These are phyloP conservation scores for Cornus suecica DNA, from an alignment of 148 eudicot genomes.

Conservation along the genomic window DNA sequence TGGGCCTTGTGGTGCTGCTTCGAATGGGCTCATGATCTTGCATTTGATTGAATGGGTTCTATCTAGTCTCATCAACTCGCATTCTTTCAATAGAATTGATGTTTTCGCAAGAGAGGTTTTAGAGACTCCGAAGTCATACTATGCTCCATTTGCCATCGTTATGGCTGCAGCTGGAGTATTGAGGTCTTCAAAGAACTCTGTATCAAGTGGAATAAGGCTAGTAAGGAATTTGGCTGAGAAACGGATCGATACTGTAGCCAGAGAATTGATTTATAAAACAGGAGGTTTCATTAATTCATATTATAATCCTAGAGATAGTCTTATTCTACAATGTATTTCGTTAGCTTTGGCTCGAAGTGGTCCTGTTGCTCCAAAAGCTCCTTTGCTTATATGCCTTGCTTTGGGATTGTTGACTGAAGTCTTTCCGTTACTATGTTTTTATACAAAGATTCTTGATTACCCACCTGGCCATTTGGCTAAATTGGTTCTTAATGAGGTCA, in stretches of 20 bases:
- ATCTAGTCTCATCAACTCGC: slow-evolving; percentile 26
- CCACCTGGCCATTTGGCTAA: slow-evolving; percentile 22
- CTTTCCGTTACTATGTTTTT: slow-evolving; percentile 59
- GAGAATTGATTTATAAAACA: slow-evolving; percentile 40
- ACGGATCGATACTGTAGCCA: slow-evolving; percentile 55
- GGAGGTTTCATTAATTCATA: slow-evolving; percentile 10
- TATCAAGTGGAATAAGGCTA: slow-evolving; percentile 29
- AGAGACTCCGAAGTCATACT: slow-evolving; percentile 34
- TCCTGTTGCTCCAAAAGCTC: slow-evolving; percentile 39
- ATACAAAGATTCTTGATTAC: slow-evolving; percentile 36
- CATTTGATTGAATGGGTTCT: slow-evolving; percentile 89
- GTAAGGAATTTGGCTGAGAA: slow-evolving; percentile 56
- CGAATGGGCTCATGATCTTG: slow-evolving; percentile 69
- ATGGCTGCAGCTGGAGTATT: slow-evolving; percentile 91
- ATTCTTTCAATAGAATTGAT: slow-evolving; percentile 42
- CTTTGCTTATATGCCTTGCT: slow-evolving; percentile 61
- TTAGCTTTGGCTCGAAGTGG: slow-evolving; percentile 81
- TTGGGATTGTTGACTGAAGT: slow-evolving; percentile 66
- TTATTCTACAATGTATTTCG: slow-evolving; percentile 60
- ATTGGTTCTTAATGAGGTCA: slow-evolving; percentile 33
- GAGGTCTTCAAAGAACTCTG: slow-evolving; percentile 58
- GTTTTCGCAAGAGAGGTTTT: slow-evolving; percentile 38
- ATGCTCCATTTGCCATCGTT: slow-evolving; percentile 49
- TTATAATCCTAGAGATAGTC: slow-evolving; percentile 30
- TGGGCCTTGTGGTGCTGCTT: slow-evolving; percentile 35